Base-by-base conservation (phyloP, 345 rosid species). In the Firmiana major region DNA sequence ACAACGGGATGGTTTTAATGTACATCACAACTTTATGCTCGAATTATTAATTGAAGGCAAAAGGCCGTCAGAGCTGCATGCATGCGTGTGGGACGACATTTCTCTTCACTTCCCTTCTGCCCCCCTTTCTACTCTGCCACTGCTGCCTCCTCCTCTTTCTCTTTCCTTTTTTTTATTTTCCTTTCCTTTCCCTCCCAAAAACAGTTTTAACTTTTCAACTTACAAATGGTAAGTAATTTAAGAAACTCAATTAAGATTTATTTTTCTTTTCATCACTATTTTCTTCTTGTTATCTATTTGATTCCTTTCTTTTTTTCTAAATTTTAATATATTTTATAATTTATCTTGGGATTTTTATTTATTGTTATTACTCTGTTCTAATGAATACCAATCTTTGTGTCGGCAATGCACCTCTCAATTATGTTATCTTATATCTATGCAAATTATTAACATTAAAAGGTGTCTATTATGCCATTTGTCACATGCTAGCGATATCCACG, bases 41-140 rank as follows among this genome's bases (percentile, higher is more conserved):
- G 0, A 63, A n/a, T 42, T 42, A 65, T 71, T 51, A 59, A 21
- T 22, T 54, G 40, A 31, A 72, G n/a, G 73, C 51, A 58, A 64
- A 76, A 76, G 7, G 31, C 70, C 54, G 45, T 81, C 73, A 76
- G 21, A 26, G 69, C 69, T 84, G 80, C 82, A 79, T 85, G 90
- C 78, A 85, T 85, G 85, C 86, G 83, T 85, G 84, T 89, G 87
- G 84, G 82, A 84, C 19, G 78, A 84, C 87, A 81, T 81, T 78
- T 82, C 49, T 28, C 63, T 63, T 24, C 13, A 9, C 63, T 66
- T 77, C 59, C 31, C 63, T 40, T 53, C 12, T 55, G 72, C 76
- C 75, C 43, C 24, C n/a, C n/a, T n/a, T n/a, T n/a, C n/a, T n/a
- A n/a, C n/a, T n/a, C n/a, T n/a, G n/a, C n/a, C n/a, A n/a, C n/a